A percentile compares a stretch with the other conserved stretches of the same genome.
Conservation (phyloP, 1,284 basidiomycete species). For the Ustilago nuda region DNA sequence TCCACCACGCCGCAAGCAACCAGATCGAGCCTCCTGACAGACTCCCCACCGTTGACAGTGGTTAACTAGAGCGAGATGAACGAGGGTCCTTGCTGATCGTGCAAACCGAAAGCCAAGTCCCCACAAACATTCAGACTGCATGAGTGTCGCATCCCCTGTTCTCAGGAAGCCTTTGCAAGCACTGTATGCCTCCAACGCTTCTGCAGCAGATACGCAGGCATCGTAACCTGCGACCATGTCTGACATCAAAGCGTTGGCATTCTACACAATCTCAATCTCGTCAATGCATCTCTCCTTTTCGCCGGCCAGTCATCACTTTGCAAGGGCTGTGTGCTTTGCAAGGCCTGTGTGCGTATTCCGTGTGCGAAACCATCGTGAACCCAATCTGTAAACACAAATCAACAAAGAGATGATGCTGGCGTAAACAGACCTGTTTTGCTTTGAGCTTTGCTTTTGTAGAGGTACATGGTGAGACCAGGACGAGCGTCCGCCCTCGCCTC, state of each 20-base stretch:
- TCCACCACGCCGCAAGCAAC: not conserved
- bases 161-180: too few species aligned
- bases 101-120: not conserved
- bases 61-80: not conserved
- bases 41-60: not conserved
- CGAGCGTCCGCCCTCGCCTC: conserved; percentile 10
- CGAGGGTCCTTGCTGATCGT: conserved; percentile 1
- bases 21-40: not conserved
- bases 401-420: conserved; percentile 16
- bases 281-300: too few species aligned
- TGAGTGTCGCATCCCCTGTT: not conserved
- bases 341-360: not conserved
- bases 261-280: too few species aligned
- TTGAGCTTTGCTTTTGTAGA: conserved; percentile 52
- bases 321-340: not conserved
- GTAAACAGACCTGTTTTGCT: conserved; percentile 50
- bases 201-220: too few species aligned
- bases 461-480: conserved; percentile 38
- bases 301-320: too few species aligned
- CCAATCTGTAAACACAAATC: not conserved
- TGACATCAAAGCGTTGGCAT: too few species aligned
- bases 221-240: too few species aligned
- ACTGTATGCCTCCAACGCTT: too few species aligned
- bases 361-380: not conserved
- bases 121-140: not conserved